A percentile compares a stretch with the other conserved stretches of the same genome.
phyloP scores from a whole-genome alignment of 202 grass and related monocot species.

The Panicum hallii region DNA sequence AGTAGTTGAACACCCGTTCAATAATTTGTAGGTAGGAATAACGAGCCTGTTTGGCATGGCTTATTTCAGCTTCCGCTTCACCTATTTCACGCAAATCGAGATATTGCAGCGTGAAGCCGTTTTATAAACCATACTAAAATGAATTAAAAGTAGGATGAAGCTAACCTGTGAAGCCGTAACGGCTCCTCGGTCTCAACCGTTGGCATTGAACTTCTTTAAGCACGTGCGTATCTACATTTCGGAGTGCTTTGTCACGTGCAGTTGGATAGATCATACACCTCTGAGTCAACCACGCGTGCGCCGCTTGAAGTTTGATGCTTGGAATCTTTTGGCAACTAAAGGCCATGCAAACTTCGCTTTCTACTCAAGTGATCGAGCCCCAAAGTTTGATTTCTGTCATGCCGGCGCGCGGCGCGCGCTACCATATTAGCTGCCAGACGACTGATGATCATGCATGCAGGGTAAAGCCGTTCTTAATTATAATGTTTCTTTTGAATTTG shows the following conservation, averaged over 20 bases:
- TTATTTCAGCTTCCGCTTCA: too few relatives aligned
- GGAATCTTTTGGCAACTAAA: constrained; percentile 8
- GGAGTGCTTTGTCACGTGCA: constrained; percentile 44
- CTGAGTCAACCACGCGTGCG: neutral
- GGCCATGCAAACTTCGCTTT: constrained; percentile 1
- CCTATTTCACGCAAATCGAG: too few relatives aligned
- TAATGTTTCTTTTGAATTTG: neutral
- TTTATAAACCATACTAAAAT: too few relatives aligned
- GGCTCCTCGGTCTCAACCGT: neutral
- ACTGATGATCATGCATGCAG: neutral
- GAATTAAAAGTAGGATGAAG: too few relatives aligned
- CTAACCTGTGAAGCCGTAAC: too few relatives aligned
- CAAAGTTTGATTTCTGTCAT: neutral
- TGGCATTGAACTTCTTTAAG: neutral
- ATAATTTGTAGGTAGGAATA: too few relatives aligned
- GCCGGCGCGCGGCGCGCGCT: neutral
- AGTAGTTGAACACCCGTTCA: too few relatives aligned
- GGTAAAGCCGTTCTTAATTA: neutral
- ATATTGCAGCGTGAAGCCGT: too few relatives aligned
- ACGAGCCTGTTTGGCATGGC: too few relatives aligned
- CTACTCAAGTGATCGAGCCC: neutral
- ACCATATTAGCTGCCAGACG: neutral
- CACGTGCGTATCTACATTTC: neutral
- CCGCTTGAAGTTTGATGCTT: neutral
- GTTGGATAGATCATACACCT: neutral